phyloP scores from a whole-genome alignment of 2,329 filamentous ascomycete species.

The Dactylellina leptospora region DNA sequence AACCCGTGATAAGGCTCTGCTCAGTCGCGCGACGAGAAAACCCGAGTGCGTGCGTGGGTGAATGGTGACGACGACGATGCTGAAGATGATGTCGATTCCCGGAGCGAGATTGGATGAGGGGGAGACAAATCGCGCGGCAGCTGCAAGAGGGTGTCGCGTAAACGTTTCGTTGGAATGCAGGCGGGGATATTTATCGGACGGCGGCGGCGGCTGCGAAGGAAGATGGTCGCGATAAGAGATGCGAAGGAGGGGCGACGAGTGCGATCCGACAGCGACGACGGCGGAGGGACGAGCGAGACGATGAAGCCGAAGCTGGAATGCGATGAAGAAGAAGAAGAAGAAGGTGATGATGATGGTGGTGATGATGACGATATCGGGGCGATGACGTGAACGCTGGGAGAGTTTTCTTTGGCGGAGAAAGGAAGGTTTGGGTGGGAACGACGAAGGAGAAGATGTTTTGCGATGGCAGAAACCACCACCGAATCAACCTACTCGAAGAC shows the following conservation, averaged over 20 bases:
- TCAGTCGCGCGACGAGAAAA: neutral
- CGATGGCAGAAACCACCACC: slow-evolving; percentile 2
- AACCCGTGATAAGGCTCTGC: neutral
- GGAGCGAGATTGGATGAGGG: slow-evolving; percentile 31
- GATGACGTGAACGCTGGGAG: neutral
- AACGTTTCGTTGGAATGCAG: slow-evolving; percentile 22
- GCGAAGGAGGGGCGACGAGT: slow-evolving; percentile 1
- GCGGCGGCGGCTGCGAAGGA: too few species aligned
- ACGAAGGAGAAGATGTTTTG: slow-evolving; percentile 10
- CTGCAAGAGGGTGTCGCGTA: slow-evolving; percentile 21
- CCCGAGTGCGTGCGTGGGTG: neutral
- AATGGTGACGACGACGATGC: neutral
- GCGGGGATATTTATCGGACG: neutral
- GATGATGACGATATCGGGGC: neutral
- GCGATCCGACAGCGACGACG: neutral
- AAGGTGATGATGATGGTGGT: slow-evolving; percentile 2
- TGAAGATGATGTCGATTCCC: slow-evolving; percentile 1
- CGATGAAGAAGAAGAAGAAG: neutral
- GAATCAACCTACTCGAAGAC: too few species aligned
- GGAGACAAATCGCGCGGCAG: slow-evolving; percentile 13
- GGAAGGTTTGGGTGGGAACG: neutral
- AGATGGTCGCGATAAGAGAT: slow-evolving; percentile 38
- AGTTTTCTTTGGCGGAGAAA: neutral
- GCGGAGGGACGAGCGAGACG: neutral
- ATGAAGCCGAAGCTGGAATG: neutral